phyloP scores from a whole-genome alignment of 805 yeast species.

The Teunomyces kruisii region DNA sequence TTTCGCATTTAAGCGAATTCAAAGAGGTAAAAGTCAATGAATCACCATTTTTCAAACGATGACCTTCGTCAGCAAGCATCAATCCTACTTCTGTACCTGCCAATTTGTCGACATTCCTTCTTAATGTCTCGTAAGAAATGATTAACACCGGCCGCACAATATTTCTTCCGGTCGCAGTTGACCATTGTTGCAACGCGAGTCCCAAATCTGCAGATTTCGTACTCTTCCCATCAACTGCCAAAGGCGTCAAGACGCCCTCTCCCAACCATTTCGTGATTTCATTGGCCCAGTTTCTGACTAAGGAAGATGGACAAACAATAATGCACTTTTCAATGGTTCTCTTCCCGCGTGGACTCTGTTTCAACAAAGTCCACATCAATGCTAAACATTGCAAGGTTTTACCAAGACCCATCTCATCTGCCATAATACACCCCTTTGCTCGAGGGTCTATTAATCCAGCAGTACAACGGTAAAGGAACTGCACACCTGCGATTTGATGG shows the following conservation, averaged over 20 bases:
- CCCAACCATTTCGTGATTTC: constrained; percentile 95
- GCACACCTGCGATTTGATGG: constrained; percentile 94
- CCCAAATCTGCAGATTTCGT: constrained; percentile 70
- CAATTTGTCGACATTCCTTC: constrained; percentile 78
- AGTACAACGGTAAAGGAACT: constrained; percentile 86
- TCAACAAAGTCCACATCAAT: constrained; percentile 86
- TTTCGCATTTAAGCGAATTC: constrained; percentile 75
- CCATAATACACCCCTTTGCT: constrained; percentile 97
- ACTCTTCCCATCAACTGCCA: constrained; percentile 90
- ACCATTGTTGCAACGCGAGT: constrained; percentile 76
- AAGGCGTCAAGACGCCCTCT: constrained; percentile 80
- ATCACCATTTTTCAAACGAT: constrained; percentile 65
- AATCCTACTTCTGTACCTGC: constrained; percentile 81
- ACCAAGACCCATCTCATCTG: constrained; percentile 96
- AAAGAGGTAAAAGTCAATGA: constrained; percentile 87
- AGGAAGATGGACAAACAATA: constrained; percentile 91
- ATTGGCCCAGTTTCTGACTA: constrained; percentile 96
- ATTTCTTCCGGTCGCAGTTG: constrained; percentile 80
- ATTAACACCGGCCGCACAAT: constrained; percentile 92
- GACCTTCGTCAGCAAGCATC: constrained; percentile 59
- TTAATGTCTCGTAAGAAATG: constrained; percentile 88
- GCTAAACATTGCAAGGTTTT: constrained; percentile 88
- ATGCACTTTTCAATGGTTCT: constrained; percentile 85
- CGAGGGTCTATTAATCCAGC: constrained; percentile 79
- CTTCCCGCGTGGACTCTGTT: constrained; percentile 83